Conservation (phyloP, 192 early-diverging fungal genomes). For the Podila horticola region DNA sequence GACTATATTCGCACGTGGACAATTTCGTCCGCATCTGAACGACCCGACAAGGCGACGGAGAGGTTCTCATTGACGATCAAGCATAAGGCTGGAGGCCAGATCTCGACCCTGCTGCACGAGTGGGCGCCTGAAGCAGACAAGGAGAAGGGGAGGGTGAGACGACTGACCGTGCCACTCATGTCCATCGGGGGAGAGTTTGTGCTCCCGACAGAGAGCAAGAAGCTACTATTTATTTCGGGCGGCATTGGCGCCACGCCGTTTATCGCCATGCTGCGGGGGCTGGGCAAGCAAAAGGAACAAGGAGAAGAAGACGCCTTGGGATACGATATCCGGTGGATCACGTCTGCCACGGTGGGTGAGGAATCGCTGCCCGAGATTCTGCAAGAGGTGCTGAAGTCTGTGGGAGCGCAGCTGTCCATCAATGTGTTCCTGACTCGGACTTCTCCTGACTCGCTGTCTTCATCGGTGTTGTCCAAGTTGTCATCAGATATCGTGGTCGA, state of each 20-base stretch:
- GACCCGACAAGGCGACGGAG: not conserved
- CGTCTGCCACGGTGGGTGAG: slow-evolving; percentile 9
- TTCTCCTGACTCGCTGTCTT: not conserved
- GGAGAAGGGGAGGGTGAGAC: no score
- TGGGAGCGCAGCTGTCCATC: no score
- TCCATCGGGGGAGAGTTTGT: slow-evolving; percentile 27
- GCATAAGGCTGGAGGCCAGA: slow-evolving; percentile 20
- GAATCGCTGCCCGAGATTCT: slow-evolving; percentile 18
- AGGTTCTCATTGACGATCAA: slow-evolving; percentile 19
- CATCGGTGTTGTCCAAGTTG: not conserved
- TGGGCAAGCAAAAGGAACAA: slow-evolving; percentile 1
- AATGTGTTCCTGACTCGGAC: slow-evolving; percentile 19
- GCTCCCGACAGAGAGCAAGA: slow-evolving; percentile 6
- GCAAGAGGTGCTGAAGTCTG: slow-evolving; percentile 1
- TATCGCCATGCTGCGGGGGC: slow-evolving; percentile 38
- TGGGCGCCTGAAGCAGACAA: not conserved
- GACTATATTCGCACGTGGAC: slow-evolving; percentile 50
- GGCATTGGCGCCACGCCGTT: slow-evolving; percentile 45
- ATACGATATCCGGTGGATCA: slow-evolving; percentile 28
- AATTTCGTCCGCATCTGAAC: not conserved
- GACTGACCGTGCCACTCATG: slow-evolving; percentile 12
- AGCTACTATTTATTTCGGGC: slow-evolving; percentile 29
- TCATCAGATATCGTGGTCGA: not conserved
- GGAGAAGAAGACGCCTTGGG: no score
- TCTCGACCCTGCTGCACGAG: slow-evolving; percentile 31